Evolutionary conservation across 2,329 filamentous ascomycete species (phyloP).

Genomic region (Ustilaginoidea virens): DNA sequence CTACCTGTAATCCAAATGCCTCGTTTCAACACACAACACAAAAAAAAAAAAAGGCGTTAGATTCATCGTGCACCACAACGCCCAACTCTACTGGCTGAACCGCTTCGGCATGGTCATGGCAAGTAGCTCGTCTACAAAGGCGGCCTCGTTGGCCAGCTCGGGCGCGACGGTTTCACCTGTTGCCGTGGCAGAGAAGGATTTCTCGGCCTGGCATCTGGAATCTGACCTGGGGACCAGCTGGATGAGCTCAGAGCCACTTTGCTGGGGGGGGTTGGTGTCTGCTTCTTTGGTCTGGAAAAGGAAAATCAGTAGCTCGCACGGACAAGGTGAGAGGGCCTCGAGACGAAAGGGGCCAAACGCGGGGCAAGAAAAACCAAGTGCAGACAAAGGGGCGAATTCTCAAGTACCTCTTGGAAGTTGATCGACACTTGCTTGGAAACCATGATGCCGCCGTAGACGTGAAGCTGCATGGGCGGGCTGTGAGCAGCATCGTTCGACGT

Average conservation of each 20-base stretch:
- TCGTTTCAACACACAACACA: too few relatives aligned
- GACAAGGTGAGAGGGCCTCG: too few relatives aligned
- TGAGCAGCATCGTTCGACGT: not conserved
- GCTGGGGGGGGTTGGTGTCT: not conserved
- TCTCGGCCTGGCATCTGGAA: conserved; percentile 1
- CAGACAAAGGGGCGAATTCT: not conserved
- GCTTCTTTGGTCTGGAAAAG: not conserved
- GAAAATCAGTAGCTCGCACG: conserved; percentile 1
- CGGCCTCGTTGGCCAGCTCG: conserved; percentile 3
- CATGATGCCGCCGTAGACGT: conserved; percentile 39
- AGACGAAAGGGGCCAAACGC: too few relatives aligned
- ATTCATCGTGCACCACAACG: not conserved
- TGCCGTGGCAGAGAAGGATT: conserved; percentile 4
- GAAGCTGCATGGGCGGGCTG: conserved; percentile 11
- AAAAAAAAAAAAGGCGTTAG: not conserved
- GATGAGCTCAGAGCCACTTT: conserved; percentile 1
- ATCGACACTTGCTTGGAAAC: conserved; percentile 46
- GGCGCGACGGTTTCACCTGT: conserved; percentile 4
- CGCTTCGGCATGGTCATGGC: conserved; percentile 8
- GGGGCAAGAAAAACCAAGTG: not conserved
- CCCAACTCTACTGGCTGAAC: too few relatives aligned
- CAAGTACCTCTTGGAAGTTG: conserved; percentile 19
- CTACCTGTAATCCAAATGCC: too few relatives aligned
- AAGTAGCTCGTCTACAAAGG: conserved; percentile 10
- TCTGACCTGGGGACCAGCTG: conserved; percentile 1